Percentiles rank a stretch among this genome's conserved stretches.
Evolutionary conservation across 306 rosid species (phyloP).

Genomic region (Ormosia semicastrata): DNA sequence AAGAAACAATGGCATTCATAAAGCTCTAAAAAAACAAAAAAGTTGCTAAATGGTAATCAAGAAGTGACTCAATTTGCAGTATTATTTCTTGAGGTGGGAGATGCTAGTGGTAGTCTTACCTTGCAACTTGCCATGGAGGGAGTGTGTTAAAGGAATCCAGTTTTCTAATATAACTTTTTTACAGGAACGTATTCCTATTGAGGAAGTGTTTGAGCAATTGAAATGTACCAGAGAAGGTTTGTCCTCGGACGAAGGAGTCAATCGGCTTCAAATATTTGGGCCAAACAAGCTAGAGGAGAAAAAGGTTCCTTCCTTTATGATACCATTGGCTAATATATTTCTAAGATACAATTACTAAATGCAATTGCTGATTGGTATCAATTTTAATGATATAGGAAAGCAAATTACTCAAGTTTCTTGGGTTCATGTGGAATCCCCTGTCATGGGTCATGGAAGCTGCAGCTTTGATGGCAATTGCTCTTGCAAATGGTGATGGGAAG

Average conservation of each 20-base stretch:
- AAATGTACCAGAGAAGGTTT: conserved; percentile 88
- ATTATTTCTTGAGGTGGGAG: conserved; percentile 3
- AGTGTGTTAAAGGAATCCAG: neutral
- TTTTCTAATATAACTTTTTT: conserved; percentile 29
- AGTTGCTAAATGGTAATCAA: neutral
- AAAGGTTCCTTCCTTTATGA: conserved; percentile 46
- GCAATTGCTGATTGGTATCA: conserved; percentile 31
- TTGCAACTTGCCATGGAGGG: neutral
- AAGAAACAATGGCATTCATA: neutral
- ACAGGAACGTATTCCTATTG: conserved; percentile 90
- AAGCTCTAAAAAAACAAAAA: neutral
- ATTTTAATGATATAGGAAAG: conserved; percentile 66
- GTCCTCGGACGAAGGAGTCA: conserved; percentile 69
- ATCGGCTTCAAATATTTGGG: conserved; percentile 85
- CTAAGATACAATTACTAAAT: neutral
- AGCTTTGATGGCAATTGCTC: conserved; percentile 92
- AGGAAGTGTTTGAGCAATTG: conserved; percentile 87
- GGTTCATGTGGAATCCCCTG: conserved; percentile 99
- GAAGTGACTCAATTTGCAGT: neutral
- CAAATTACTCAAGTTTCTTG: conserved; percentile 91
- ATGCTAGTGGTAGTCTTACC: neutral
- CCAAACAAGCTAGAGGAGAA: conserved; percentile 99
- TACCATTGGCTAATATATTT: neutral
- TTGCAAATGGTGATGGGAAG: conserved; percentile 83
- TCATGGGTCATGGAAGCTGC: conserved; percentile 99